Evolutionary conservation across 768 basidiomycete genomes (phyloP).

Genomic region (Lactarius trivialis): DNA sequence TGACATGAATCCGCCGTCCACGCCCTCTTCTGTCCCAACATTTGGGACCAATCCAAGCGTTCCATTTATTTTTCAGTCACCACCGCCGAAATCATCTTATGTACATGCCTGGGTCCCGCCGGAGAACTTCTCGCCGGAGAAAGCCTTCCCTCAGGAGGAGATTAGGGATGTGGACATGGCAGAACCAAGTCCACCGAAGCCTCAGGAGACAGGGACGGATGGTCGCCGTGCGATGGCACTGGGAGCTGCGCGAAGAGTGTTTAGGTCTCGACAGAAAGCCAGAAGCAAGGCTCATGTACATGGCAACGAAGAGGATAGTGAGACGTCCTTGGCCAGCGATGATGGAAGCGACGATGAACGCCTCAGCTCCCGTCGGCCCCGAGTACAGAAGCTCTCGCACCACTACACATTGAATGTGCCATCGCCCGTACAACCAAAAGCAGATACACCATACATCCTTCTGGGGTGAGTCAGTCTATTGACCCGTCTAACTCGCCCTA

Average conservation of each 20-base stretch:
- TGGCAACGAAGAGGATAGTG: constrained; percentile 26
- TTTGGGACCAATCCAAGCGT: constrained; percentile 63
- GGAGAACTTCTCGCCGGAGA: constrained; percentile 49
- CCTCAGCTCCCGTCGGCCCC: constrained; percentile 22
- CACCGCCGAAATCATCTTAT: constrained; percentile 37
- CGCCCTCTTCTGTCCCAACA: constrained; percentile 36
- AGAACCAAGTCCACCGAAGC: constrained; percentile 56
- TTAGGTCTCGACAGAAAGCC: constrained; percentile 48
- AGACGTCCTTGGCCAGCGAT: constrained; percentile 43
- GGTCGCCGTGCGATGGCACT: constrained; percentile 48
- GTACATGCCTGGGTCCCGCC: constrained; percentile 63
- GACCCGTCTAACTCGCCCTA: constrained; percentile 15
- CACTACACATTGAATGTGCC: constrained; percentile 83
- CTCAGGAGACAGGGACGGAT: constrained; percentile 34
- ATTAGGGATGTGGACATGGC: constrained; percentile 69
- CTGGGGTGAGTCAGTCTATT: constrained; percentile 57
- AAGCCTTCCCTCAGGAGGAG: constrained; percentile 54
- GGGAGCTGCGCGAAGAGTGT: constrained; percentile 62
- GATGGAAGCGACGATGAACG: constrained; percentile 36
- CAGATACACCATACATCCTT: constrained; percentile 73
- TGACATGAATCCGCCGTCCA: constrained; percentile 36
- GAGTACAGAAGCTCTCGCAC: constrained; percentile 57
- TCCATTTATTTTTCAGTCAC: constrained; percentile 66
- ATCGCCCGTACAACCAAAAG: constrained; percentile 45
- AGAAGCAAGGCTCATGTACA: constrained; percentile 30